Conservation (phyloP, 2,329 filamentous ascomycete genomes). For the Hymenoscyphus repandus region DNA sequence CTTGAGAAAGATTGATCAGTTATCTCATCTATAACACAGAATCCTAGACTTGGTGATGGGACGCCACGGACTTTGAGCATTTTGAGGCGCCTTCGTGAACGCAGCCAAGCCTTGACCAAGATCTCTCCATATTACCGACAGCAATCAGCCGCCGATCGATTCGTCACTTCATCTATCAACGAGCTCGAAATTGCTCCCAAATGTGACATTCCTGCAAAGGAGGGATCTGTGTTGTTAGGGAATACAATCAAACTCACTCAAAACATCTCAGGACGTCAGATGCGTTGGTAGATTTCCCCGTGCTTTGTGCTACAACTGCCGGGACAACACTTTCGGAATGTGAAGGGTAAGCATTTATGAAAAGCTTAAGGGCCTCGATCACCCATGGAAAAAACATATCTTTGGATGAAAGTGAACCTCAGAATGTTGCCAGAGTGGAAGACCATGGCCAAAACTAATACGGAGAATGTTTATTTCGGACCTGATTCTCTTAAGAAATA, state of each 20-base stretch:
- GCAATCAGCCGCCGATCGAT: not conserved
- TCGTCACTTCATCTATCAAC: not conserved
- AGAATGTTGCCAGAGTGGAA: no score
- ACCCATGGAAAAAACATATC: no score
- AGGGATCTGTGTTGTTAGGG: not conserved
- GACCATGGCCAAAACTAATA: conserved; percentile 2
- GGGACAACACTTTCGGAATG: not conserved
- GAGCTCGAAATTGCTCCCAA: not conserved
- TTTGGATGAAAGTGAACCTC: no score
- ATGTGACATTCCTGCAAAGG: not conserved
- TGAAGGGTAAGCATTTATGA: not conserved
- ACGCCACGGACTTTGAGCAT: not conserved
- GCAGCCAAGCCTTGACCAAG: not conserved
- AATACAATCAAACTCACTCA: not conserved
- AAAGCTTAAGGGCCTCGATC: no score
- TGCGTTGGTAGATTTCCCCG: not conserved
- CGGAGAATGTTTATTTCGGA: conserved; percentile 51
- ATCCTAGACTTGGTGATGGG: not conserved
- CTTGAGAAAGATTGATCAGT: no score
- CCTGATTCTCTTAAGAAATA: conserved; percentile 52
- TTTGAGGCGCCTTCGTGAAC: not conserved
- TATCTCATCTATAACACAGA: no score
- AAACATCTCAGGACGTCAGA: not conserved
- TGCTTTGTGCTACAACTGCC: not conserved
- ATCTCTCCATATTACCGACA: not conserved